Conservation (phyloP, 2,329 filamentous ascomycete genomes). For the Exophiala viscosa region DNA sequence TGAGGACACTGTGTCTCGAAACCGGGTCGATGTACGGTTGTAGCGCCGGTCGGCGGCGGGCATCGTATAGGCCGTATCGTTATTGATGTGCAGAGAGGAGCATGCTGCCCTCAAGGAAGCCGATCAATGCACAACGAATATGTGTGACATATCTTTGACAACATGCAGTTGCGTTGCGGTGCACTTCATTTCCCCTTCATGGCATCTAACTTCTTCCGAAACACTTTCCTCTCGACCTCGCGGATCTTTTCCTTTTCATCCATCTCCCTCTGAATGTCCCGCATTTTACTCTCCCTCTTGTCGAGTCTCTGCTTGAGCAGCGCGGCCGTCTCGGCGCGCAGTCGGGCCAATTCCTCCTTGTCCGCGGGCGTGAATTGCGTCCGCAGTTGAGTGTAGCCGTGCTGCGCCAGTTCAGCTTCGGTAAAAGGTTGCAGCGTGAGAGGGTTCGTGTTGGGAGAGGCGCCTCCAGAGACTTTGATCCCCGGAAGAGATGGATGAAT, state of each 20-base stretch:
- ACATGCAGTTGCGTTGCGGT: no score
- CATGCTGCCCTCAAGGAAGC: no score
- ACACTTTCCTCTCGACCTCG: conserved; percentile 29
- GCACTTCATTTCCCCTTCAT: conserved; percentile 2
- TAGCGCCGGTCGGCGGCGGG: no score
- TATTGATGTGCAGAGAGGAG: no score
- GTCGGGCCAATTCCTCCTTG: conserved; percentile 6
- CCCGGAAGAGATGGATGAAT: conserved; percentile 23
- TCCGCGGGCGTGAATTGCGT: conserved; percentile 17
- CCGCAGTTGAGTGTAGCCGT: conserved; percentile 22
- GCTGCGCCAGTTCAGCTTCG: conserved; percentile 18
- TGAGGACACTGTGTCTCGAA: no score
- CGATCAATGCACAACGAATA: no score
- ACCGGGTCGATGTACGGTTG: no score
- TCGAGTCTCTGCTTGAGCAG: conserved; percentile 23
- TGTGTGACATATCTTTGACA: no score
- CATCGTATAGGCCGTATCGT: no score
- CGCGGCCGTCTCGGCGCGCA: conserved; percentile 21
- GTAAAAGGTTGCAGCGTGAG: conserved; percentile 26
- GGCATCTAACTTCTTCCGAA: conserved; percentile 23
- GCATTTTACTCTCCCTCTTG: conserved; percentile 20
- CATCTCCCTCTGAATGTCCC: conserved; percentile 26
- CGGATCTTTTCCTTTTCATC: conserved; percentile 29
- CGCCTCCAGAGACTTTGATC: conserved; percentile 17
- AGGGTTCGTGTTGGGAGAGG: conserved; percentile 16